Evolutionary conservation across 148 eudicot genomes (phyloP), one percentile per base, ranked within the genome.

Genomic region (Linanthus parryae): DNA sequence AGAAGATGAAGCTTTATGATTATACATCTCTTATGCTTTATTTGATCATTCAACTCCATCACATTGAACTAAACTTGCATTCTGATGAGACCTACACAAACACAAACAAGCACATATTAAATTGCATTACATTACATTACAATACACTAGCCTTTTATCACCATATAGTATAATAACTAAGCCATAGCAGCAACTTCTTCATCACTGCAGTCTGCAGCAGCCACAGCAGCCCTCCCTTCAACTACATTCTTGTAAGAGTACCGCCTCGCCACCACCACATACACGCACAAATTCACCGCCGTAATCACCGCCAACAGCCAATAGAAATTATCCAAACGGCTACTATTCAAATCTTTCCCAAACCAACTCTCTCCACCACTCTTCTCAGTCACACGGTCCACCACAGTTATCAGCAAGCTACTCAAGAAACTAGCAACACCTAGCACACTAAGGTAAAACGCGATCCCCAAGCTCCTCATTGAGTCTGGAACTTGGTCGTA

Each of bases 401-500:
- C 73, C 0, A 71, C 9, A 3, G 81, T 74, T 5, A 84, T 84
- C 58, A 84, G 38, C 7, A 77, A 34, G 44, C 92, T 84, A 41
- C 86, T 84, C 8, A 80, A 26, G 59, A 84, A 84, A 39, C 65
- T 84, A 2, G 70, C 74, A 12, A 58, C 77, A 14, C 92, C 92
- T 6, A 84, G 46, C 19, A 80, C 81, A 54, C 92, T 80, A 17
- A 84, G 76, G 69, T 84, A 84, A 25, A 84, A 56, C 0, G 76
- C 92, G 17, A 84, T 80, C 2, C 92, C 92, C 18, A 84, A 34
- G 46, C 86, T 80, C 51, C 86, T 74, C 85, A 83, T 79, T 1
- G 85, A 83, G 57, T 83, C 91, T 7, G 91, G 91, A 1, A 83
- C 91, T 64, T 83, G 83, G n/a, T 74, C 91, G 30, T 83, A 83